These are phyloP conservation scores for Pythium aquatile DNA, from an alignment of 352 stramenopile genomes.

Conservation along the genomic window DNA sequence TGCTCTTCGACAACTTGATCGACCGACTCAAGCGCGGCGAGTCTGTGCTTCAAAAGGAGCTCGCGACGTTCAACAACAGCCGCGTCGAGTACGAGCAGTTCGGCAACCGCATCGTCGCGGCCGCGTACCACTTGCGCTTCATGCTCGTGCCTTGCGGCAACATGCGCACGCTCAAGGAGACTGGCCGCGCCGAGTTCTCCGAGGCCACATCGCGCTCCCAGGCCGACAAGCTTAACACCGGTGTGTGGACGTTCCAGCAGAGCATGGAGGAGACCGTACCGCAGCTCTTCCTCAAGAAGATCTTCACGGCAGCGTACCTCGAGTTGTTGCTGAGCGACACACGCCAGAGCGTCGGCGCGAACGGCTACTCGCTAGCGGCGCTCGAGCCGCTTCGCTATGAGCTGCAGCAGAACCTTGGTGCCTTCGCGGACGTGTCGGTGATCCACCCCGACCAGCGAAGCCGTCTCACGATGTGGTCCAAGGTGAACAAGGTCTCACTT, in stretches of 20 bases:
- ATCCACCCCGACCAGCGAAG: background rate
- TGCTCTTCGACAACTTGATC: constrained; percentile 16
- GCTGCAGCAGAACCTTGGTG: background rate
- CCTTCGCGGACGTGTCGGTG: background rate
- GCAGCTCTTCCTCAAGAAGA: constrained; percentile 15
- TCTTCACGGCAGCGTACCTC: constrained; percentile 2
- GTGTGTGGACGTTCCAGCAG: constrained; percentile 9
- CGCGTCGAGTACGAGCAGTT: constrained; percentile 16
- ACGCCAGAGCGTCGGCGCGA: background rate
- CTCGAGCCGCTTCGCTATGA: background rate
- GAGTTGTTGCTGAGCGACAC: background rate
- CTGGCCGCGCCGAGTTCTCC: background rate
- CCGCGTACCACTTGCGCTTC: constrained; percentile 14
- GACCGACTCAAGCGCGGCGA: constrained; percentile 7
- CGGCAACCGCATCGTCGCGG: constrained; percentile 3
- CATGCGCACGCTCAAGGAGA: constrained; percentile 6
- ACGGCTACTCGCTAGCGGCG: background rate
- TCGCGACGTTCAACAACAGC: constrained; percentile 14
- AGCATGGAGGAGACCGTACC: constrained; percentile 13
- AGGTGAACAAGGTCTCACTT: background rate
- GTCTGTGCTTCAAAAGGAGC: constrained; percentile 7
- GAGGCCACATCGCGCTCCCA: background rate
- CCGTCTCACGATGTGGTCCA: background rate
- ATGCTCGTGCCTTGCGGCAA: constrained; percentile 17
- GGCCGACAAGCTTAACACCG: constrained; percentile 7